Evolutionary conservation across 1,139 yeast species (phyloP).

Genomic region (Yamadazyma diddensiae): DNA sequence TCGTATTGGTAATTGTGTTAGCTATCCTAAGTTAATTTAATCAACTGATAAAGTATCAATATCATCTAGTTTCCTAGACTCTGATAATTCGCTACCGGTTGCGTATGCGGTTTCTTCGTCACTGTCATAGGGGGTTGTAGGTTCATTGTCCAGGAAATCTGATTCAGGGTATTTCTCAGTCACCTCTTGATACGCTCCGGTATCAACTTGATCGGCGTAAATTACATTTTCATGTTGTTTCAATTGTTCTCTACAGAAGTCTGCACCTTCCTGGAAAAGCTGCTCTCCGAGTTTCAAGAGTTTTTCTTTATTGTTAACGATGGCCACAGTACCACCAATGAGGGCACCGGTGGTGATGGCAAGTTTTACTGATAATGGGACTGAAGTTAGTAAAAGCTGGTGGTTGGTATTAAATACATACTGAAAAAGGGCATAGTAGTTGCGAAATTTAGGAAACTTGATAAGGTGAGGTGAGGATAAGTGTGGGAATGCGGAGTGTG

Average conservation of each 20-base stretch:
- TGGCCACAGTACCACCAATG: conserved; percentile 39
- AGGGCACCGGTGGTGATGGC: conserved; percentile 41
- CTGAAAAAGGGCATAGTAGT: conserved; percentile 14
- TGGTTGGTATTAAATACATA: conserved; percentile 6
- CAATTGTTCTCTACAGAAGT: conserved; percentile 28
- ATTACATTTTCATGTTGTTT: conserved; percentile 20
- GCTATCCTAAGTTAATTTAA: conserved; percentile 31
- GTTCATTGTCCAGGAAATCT: conserved; percentile 20
- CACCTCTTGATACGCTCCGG: conserved; percentile 18
- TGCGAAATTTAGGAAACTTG: too few species aligned
- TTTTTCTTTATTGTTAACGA: conserved; percentile 31
- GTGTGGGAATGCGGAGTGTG: too few species aligned
- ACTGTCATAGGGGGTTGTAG: conserved; percentile 26
- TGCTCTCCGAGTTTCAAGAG: conserved; percentile 32
- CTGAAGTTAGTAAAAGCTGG: conserved; percentile 16
- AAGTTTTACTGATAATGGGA: conserved; percentile 38
- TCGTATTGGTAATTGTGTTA: conserved; percentile 37
- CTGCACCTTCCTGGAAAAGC: conserved; percentile 34
- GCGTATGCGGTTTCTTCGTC: conserved; percentile 18
- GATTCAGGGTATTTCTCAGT: conserved; percentile 9
- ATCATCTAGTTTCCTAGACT: not conserved
- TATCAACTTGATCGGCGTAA: conserved; percentile 29
- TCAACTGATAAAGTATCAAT: not conserved
- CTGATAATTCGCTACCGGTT: too few species aligned
- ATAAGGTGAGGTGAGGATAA: too few species aligned